Evolutionary conservation across 257 asterid genomes (phyloP).

Genomic region (Plantago elongata): DNA sequence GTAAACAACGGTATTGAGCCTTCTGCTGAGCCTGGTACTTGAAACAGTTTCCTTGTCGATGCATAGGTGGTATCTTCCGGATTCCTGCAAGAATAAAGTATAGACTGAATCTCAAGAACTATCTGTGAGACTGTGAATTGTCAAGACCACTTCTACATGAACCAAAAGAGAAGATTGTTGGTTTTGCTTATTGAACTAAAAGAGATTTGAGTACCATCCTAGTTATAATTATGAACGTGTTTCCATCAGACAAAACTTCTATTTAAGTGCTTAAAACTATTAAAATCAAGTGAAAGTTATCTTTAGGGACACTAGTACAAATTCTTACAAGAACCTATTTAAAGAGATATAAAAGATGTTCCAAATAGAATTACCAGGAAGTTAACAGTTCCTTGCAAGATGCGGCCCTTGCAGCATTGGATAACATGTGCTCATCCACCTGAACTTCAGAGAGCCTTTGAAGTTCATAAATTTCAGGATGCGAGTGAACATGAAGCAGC

Average conservation of each 20-base stretch:
- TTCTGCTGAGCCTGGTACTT: neutral
- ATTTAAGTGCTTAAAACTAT: neutral
- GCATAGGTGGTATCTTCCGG: slow-evolving; percentile 12
- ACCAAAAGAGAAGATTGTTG: neutral
- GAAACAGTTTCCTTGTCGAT: slow-evolving; percentile 28
- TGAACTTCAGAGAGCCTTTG: slow-evolving; percentile 55
- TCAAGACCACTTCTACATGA: neutral
- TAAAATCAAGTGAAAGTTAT: neutral
- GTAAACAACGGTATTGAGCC: no score
- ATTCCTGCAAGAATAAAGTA: slow-evolving; percentile 35
- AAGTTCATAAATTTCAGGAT: slow-evolving; percentile 46
- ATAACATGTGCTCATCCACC: slow-evolving; percentile 38
- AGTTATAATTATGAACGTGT: neutral
- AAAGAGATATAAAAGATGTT: neutral
- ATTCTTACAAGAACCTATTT: neutral
- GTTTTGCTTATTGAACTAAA: neutral
- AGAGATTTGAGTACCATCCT: neutral
- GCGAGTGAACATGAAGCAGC: slow-evolving; percentile 25
- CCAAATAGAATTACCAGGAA: slow-evolving; percentile 36
- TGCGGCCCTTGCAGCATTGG: slow-evolving; percentile 20
- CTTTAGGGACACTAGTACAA: no score
- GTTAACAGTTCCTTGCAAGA: slow-evolving; percentile 26
- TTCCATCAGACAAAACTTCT: no score
- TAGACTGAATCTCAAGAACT: slow-evolving; percentile 13
- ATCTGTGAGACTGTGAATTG: neutral